phyloP scores from a whole-genome alignment of 2,329 filamentous ascomycete species.

The Xylaria sp. region DNA sequence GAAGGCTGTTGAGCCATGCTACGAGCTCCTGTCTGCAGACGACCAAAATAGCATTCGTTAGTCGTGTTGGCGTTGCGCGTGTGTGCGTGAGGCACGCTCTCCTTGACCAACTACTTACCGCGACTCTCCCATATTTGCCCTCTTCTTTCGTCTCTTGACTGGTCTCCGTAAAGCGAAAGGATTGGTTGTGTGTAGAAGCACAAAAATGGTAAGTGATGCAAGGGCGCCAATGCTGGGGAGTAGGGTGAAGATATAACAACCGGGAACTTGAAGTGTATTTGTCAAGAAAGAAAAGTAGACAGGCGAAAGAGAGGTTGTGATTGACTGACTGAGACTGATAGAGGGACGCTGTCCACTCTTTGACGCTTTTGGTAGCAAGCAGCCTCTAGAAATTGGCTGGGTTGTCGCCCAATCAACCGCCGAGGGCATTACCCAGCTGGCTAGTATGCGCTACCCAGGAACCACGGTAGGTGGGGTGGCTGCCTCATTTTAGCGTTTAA shows the following conservation, averaged over 20 bases:
- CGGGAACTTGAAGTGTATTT: slow-evolving; percentile 7
- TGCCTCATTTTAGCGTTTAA: background rate
- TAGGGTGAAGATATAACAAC: background rate
- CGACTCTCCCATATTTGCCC: slow-evolving; percentile 39
- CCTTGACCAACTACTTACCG: slow-evolving; percentile 26
- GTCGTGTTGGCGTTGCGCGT: slow-evolving; percentile 10
- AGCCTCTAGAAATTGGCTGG: slow-evolving; percentile 10
- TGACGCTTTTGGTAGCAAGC: slow-evolving; percentile 20
- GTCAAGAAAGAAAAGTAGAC: background rate
- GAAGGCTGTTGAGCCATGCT: slow-evolving; percentile 95
- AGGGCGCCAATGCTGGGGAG: slow-evolving; percentile 3
- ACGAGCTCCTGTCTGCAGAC: slow-evolving; percentile 87
- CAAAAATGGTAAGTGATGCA: background rate
- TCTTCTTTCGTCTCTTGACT: background rate
- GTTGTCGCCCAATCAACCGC: slow-evolving; percentile 29
- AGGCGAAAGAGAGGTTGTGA: background rate
- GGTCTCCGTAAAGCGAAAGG: background rate
- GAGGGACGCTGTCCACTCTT: slow-evolving; percentile 6
- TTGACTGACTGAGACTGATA: background rate
- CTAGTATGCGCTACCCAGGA: background rate
- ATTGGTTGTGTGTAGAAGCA: background rate
- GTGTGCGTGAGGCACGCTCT: slow-evolving; percentile 9
- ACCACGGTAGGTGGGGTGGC: background rate
- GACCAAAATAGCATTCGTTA: slow-evolving; percentile 16
- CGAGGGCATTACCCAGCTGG: background rate